Evolutionary conservation across 306 rosid species (phyloP), one percentile per base, ranked within the genome.

Genomic region (Lathyrus oleraceus): DNA sequence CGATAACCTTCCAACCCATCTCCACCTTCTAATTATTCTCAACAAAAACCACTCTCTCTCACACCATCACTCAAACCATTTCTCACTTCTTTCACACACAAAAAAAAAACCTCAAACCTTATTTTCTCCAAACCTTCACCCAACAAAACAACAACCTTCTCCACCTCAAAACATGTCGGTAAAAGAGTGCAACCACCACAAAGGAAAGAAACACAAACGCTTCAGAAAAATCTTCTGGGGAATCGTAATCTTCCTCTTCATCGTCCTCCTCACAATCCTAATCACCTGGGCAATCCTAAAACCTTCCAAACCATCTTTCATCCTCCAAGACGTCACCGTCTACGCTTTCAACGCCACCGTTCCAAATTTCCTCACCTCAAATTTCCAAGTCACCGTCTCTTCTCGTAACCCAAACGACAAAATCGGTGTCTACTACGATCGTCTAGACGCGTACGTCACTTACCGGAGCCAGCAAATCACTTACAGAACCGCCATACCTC

Each of bases 301-400:
- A 28, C 99, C 99, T 0, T 11, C 89, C 0, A 91, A 91, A 6
- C 99, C 99, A 32, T 60, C 84, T 16, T 95, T 91, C 85, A 10
- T 87, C 73, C 92, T 95, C 78, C 96, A 95, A 71, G 99, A 95
- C 81, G 97, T 86, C 63, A 95, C 99, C 65, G 88, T 95, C 4
- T 95, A 77, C 80, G 87, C 88, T 70, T 95, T 95, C 92, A 95
- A 91, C 87, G 85, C 88, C 83, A 73, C 92, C 67, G 16, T 69
- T 64, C 85, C 96, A 2, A 95, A 91, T 79, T 48, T 91, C 71
- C 82, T 95, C 21, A 91, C 96, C 64, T 83, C 99, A 42, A 85
- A 76, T 45, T 86, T 95, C 82, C 96, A 87, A 52, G 85, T 94
- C 49, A 95, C 99, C 8, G 42, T 95, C 17, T 73, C 85, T 43